Percentiles rank a stretch among this genome's conserved stretches.
These are phyloP conservation scores for Blastobotrys chiropterorum DNA, from an alignment of 805 yeast genomes.

Conservation along the genomic window DNA sequence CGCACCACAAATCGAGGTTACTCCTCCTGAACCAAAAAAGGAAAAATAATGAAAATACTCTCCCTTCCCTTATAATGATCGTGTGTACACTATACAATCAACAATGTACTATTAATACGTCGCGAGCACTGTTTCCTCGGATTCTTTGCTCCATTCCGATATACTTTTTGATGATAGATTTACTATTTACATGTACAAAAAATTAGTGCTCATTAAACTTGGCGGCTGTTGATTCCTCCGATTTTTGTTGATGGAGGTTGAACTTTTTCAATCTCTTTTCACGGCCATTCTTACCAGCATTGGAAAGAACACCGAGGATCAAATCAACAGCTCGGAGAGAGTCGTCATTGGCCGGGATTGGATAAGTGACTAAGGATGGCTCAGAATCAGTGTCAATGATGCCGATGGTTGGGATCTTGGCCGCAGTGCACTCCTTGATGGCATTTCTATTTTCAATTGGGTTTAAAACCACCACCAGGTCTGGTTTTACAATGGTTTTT, in stretches of 20 bases:
- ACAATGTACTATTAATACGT: neutral
- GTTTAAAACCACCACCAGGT: constrained; percentile 76
- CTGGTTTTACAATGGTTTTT: constrained; percentile 67
- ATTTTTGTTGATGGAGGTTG: constrained; percentile 28
- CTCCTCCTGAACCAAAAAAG: constrained; percentile 5
- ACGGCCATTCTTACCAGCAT: constrained; percentile 78
- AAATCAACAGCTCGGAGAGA: constrained; percentile 74
- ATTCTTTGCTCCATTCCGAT: too few species aligned
- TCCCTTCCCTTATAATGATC: neutral
- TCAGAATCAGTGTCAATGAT: constrained; percentile 91
- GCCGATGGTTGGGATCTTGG: constrained; percentile 88
- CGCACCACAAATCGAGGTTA: constrained; percentile 10
- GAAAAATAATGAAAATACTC: constrained; percentile 3
- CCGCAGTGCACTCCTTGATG: constrained; percentile 70
- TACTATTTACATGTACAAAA: neutral
- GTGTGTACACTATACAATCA: neutral
- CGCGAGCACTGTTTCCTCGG: too few species aligned
- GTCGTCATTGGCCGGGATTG: constrained; percentile 95
- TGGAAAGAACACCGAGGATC: constrained; percentile 74
- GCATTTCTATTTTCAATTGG: constrained; percentile 82
- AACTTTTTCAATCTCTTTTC: constrained; percentile 44
- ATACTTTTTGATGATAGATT: neutral
- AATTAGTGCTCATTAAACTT: constrained; percentile 1
- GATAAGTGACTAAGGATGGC: constrained; percentile 83
- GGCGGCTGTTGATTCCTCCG: constrained; percentile 1